Base-by-base conservation (phyloP, 345 rosid species). In the Eucalyptus pumila region DNA sequence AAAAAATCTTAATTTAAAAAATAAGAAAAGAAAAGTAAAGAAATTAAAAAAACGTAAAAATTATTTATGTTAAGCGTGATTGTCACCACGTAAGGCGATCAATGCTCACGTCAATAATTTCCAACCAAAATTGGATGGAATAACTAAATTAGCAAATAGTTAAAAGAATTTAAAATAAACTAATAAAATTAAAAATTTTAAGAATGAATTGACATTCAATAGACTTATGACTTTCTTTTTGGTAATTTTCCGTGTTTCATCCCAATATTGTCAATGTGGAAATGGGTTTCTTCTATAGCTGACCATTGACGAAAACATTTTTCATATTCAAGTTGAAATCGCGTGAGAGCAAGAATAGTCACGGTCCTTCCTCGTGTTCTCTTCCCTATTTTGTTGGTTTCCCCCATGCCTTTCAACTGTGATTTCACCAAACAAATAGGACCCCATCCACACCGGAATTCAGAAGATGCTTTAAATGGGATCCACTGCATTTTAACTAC, bases 71-170 rank as follows among this genome's bases (percentile, higher is more conserved):
- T 7, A n/a, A n/a, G n/a, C n/a, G n/a, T 2, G 1, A 14, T 4
- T n/a, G 1, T 30, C n/a, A 49, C 2, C 17, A 65, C 2, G 1
- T 14, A n/a, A 14, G 6, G n/a, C 0, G 2, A 16, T 14, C 9
- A 14, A 5, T 8, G 4, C 30, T 6, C 67, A 27, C 15, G 1
- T 12, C 4, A 26, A 26, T 11, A 32, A 60, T 60, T 60, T 27
- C 14, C 4, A 1, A 6, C 7, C 14, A 60, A 26, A 60, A 26
- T 60, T 27, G 2, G 67, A 0, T 26, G 7, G 15, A 60, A 60
- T 60, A 1, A 60, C 4, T 27, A 60, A 60, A 60, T 62, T 65
- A n/a, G 3, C 19, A 65, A 65, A 65, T 65, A 0, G 0, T 30
- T 1, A n/a, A 30, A 13, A 62, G 7, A 0, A 2, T 3, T 24